Conservation (phyloP, 139 green algal genomes). For the Haematococcus sp. region DNA sequence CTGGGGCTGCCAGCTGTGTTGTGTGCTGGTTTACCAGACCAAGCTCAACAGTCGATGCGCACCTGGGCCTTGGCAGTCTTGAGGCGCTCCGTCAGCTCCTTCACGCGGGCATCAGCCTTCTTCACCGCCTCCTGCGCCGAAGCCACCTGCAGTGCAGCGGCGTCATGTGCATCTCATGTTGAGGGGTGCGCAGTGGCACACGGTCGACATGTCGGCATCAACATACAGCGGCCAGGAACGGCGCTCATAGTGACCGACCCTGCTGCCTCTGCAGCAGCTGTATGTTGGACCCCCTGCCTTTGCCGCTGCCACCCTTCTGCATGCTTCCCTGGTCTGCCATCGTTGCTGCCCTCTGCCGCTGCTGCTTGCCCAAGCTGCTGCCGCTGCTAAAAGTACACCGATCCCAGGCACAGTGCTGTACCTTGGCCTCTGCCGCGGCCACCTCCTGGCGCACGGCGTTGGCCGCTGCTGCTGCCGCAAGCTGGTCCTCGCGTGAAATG, state of each 20-base stretch:
- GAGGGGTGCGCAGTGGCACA: too few relatives aligned
- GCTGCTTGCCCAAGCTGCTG: too few relatives aligned
- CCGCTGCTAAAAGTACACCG: too few relatives aligned
- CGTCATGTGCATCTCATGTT: neutral
- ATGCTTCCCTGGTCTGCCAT: too few relatives aligned
- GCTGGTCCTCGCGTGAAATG: constrained; percentile 4
- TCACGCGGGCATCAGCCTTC: neutral
- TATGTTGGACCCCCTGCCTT: neutral
- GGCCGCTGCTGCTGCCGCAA: neutral
- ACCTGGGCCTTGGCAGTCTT: constrained; percentile 9
- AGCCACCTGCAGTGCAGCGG: neutral
- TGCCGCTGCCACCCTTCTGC: neutral
- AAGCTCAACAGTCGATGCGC: too few relatives aligned
- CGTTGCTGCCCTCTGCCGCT: too few relatives aligned
- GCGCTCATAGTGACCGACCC: neutral
- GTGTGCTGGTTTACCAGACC: too few relatives aligned
- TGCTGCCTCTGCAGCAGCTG: neutral
- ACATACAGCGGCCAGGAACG: neutral
- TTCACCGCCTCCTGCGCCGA: neutral
- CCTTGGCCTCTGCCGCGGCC: neutral
- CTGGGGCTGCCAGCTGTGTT: too few relatives aligned
- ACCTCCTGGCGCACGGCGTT: neutral
- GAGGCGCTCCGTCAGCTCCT: constrained; percentile 1
- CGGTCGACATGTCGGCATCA: neutral
- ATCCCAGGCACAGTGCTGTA: too few relatives aligned